Percentiles rank a stretch among this genome's conserved stretches.
These are phyloP conservation scores for Teratosphaeria pseudoeucalypti DNA, from an alignment of 2,329 filamentous ascomycete genomes.

Conservation along the genomic window DNA sequence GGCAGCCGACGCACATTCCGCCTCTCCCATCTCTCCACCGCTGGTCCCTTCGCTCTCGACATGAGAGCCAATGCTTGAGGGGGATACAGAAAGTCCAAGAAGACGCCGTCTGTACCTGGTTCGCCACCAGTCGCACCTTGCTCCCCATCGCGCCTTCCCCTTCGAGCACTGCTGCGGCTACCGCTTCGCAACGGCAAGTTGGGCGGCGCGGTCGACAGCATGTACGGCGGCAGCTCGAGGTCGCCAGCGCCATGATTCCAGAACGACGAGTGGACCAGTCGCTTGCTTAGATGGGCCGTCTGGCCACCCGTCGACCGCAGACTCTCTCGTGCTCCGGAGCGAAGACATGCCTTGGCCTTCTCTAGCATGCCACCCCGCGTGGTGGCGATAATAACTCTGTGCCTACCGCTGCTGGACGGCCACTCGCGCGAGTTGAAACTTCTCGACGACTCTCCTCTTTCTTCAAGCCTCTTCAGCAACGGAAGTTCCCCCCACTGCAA, in stretches of 20 bases:
- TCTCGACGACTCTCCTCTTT: not conserved
- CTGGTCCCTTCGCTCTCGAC: conserved; percentile 7
- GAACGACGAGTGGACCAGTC: conserved; percentile 45
- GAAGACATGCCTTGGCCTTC: conserved; percentile 48
- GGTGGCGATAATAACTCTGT: conserved; percentile 1
- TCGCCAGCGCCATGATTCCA: conserved; percentile 46
- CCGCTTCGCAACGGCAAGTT: conserved; percentile 7
- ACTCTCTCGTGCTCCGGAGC: conserved; percentile 45
- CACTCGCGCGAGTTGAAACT: not conserved
- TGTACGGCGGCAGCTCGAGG: conserved; percentile 29
- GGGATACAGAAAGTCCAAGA: conserved; percentile 41
- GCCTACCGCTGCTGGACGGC: not conserved
- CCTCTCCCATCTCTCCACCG: conserved; percentile 16
- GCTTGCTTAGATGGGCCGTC: conserved; percentile 32
- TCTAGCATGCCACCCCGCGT: conserved; percentile 43
- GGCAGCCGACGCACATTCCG: conserved; percentile 17
- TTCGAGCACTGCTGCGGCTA: not conserved
- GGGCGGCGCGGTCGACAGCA: conserved; percentile 2
- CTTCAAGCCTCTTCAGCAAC: not conserved
- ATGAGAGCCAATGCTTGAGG: conserved; percentile 33
- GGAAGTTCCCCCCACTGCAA: not conserved
- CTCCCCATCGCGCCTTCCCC: not conserved
- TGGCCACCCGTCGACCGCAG: conserved; percentile 28
- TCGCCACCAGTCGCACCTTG: not conserved
- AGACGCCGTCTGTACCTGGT: conserved; percentile 6